Evolutionary conservation across 176 grass and related monocot species (phyloP), one percentile per base, ranked within the genome.

Genomic region (Oryza punctata): DNA sequence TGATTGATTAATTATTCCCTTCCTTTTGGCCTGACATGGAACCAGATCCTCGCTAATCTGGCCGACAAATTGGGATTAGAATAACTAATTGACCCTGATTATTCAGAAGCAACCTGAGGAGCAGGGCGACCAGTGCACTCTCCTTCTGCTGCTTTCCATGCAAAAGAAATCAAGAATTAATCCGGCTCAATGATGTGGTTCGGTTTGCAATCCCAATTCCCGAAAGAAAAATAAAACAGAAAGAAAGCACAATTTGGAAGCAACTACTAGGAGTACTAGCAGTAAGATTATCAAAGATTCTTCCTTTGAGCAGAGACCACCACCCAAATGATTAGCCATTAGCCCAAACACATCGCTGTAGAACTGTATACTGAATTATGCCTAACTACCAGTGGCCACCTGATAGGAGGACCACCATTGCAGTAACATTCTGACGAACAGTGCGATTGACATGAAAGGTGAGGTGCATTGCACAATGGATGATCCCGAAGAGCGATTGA

Each of bases 41-140:
- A 92, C 85, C 89, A 57, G 92, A 89, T 92, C 79, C 89, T 90
- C 75, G 76, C 77, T 91, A 89, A 87, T 87, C 85, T 77, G 76
- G 72, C 90, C 72, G 85, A 87, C 78, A 90, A 14, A 16, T 33
- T 59, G 52, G 61, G 75, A 32, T 80, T 85, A 89, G 47, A 6
- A 57, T 77, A 85, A 72, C 28, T 24, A 65, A 45, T 3, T 65
- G 25, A 59, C 40, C 11, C 54, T 50, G n/a, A 78, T n/a, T 50
- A 63, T 67, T 57, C 45, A 79, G 74, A 89, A 84, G 83, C 83
- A 91, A 89, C 74, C 78, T 65, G 82, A 77, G 64, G 77, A 70
- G 61, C 38, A 80, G 64, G 12, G 61, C 60, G 83, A 47, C 80
- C 45, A 13, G 32, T 54, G 68, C 66, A 69, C 46, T 64, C 10